A percentile compares a stretch with the other conserved stretches of the same genome.
phyloP scores from a whole-genome alignment of 345 rosid genomes.

The Rhodamnia argentea region DNA sequence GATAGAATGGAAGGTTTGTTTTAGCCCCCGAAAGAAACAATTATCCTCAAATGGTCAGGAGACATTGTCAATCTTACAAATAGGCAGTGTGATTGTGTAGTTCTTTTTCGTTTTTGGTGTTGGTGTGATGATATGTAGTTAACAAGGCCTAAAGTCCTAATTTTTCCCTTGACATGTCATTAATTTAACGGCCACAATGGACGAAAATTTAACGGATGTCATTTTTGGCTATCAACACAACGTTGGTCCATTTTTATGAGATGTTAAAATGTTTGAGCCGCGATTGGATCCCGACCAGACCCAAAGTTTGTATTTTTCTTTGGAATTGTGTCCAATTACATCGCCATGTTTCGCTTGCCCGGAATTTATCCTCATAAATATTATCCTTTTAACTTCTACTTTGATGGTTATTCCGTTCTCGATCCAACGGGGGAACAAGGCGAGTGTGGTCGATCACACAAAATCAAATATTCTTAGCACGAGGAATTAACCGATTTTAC shows the following conservation, averaged over 20 bases:
- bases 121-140: too few relatives aligned
- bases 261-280: background rate
- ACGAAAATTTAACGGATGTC: background rate
- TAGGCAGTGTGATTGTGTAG: too few relatives aligned
- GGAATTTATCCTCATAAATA: background rate
- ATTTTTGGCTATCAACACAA: background rate
- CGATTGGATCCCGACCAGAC: fast-evolving
- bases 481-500: background rate
- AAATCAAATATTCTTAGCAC: background rate
- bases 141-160: background rate
- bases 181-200: background rate
- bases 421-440: background rate
- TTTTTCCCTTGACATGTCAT: background rate
- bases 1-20: too few relatives aligned
- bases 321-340: background rate
- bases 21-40: too few relatives aligned
- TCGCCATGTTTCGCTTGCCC: background rate
- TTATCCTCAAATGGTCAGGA: too few relatives aligned
- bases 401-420: background rate
- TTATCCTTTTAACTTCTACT: background rate
- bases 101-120: too few relatives aligned
- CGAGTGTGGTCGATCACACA: background rate
- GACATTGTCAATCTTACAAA: too few relatives aligned
- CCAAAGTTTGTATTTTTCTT: background rate
- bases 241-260: background rate